These are phyloP conservation scores for Staphylotrichum tortipilum DNA, from an alignment of 495 filamentous ascomycete genomes.

Conservation along the genomic window DNA sequence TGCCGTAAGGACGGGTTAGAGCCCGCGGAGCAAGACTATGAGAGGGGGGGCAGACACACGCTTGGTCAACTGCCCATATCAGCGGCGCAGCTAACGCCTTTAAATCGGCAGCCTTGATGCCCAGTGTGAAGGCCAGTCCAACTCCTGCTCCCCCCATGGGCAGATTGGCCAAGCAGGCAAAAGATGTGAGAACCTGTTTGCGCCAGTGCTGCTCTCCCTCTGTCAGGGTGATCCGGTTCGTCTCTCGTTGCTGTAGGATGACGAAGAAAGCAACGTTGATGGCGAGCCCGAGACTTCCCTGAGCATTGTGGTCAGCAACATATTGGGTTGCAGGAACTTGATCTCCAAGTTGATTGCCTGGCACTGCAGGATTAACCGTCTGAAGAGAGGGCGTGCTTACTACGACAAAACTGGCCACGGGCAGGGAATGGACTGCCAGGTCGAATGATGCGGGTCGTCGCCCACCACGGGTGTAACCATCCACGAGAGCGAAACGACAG, in stretches of 20 bases:
- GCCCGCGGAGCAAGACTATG: no score
- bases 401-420: constrained; percentile 12
- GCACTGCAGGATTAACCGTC: no score
- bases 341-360: no score
- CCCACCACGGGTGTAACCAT: no score
- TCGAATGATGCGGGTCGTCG: no score
- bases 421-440: constrained; percentile 7
- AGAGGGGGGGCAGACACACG: no score
- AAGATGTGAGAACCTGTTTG: constrained; percentile 21
- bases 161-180: constrained; percentile 21
- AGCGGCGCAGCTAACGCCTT: no score
- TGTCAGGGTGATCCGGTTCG: constrained; percentile 15
- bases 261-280: constrained; percentile 19
- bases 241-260: constrained; percentile 16
- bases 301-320: not conserved
- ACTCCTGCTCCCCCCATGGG: constrained; percentile 20
- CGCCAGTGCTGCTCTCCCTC: constrained; percentile 28
- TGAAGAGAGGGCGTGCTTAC: constrained; percentile 5
- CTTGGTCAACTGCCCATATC: no score
- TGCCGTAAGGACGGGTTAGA: no score
- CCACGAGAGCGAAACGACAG: no score
- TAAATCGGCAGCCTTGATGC: constrained; percentile 11
- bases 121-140: constrained; percentile 15
- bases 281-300: constrained; percentile 20
- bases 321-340: not conserved